Base-by-base conservation (phyloP, 2,329 filamentous ascomycete species). In the Hirsutella rhossiliensis region DNA sequence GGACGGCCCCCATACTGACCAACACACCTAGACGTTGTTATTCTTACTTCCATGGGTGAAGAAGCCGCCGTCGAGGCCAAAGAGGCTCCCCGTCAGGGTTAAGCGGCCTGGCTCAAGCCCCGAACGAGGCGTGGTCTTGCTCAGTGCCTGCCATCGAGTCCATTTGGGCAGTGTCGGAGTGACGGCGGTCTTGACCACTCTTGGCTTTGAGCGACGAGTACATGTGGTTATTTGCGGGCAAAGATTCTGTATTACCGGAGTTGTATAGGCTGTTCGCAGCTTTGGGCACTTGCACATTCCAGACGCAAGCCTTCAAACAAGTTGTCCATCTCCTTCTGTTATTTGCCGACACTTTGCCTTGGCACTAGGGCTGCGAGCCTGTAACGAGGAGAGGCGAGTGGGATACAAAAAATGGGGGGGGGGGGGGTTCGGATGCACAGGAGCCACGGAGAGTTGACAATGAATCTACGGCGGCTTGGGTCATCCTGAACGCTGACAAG, bases 1-100 rank as follows among this genome's bases (percentile, higher is more conserved):
- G 9, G 18, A 18, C 5, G 17, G 17, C n/a, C 30, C 32, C 15
- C 15, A 18, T n/a, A 23, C 31, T 42, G 19, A 42, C 5, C 15
- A n/a, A 15, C 30, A 38, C 11, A 18, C 23, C 18, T 52, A 95
- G 88, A 88, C 71, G 83, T 97, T 60, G 84, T 90, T 59, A 80
- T 98, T 66, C 84, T 94, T 64, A 86, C 87, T 60, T 81, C 92
- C 65, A 98, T 98, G 92, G 86, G 86, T 64, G 90, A 98, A 74
- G 86, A 97, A 78, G 72, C 77, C 59, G 84, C 82, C 62, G 83
- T 96, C 65, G 89, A 96, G 65, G 84, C 82, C 71, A 97, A 97
- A 82, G 89, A 96, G 73, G 87, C 86, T 67, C 81, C 85, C 67
- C 56, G 56, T 48, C 45, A 48, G 13, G 11, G 45, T 62, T 60